Percentiles rank a stretch among this genome's conserved stretches.
Conservation (phyloP, 2,329 filamentous ascomycete species). For the Bisporella sp. region DNA sequence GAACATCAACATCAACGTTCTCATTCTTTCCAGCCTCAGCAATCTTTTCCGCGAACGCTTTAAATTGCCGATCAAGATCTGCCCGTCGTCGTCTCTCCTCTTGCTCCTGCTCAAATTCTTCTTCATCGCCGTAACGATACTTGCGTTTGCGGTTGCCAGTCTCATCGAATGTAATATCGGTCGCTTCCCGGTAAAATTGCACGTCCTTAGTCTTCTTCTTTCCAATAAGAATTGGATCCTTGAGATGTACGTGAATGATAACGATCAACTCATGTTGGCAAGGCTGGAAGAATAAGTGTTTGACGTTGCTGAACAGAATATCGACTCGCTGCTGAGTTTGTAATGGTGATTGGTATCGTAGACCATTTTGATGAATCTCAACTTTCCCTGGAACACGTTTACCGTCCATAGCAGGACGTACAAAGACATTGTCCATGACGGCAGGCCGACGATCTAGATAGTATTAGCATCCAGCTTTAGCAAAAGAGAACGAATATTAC, state of each 20-base stretch:
- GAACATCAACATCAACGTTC: slow-evolving; percentile 89
- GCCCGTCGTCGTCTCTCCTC: slow-evolving; percentile 86
- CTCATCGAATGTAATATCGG: slow-evolving; percentile 97
- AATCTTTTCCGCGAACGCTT: slow-evolving; percentile 94
- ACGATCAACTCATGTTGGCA: slow-evolving; percentile 95
- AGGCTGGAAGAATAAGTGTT: slow-evolving; percentile 97
- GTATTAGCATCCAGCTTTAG: slow-evolving; percentile 31
- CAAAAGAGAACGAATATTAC: slow-evolving; percentile 41
- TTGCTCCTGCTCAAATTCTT: slow-evolving; percentile 97
- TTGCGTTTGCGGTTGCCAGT: slow-evolving; percentile 97
- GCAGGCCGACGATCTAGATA: slow-evolving; percentile 78
- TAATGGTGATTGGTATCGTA: slow-evolving; percentile 81
- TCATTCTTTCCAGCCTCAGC: slow-evolving; percentile 90
- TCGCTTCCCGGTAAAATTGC: slow-evolving; percentile 96
- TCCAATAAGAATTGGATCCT: slow-evolving; percentile 95
- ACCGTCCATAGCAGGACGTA: slow-evolving; percentile 90
- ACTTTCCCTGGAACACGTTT: slow-evolving; percentile 95
- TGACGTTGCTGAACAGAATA: slow-evolving; percentile 95
- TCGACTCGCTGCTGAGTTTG: slow-evolving; percentile 80
- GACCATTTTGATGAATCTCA: slow-evolving; percentile 98
- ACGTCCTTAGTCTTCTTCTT: slow-evolving; percentile 99
- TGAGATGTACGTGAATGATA: slow-evolving; percentile 95
- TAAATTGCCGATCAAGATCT: slow-evolving; percentile 93
- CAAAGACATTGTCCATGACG: slow-evolving; percentile 88
- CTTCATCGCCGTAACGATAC: slow-evolving; percentile 95